Percentiles rank a stretch among this genome's conserved stretches.
These are phyloP conservation scores for Simmondsia chinensis DNA, from an alignment of 148 eudicot genomes.

Conservation along the genomic window DNA sequence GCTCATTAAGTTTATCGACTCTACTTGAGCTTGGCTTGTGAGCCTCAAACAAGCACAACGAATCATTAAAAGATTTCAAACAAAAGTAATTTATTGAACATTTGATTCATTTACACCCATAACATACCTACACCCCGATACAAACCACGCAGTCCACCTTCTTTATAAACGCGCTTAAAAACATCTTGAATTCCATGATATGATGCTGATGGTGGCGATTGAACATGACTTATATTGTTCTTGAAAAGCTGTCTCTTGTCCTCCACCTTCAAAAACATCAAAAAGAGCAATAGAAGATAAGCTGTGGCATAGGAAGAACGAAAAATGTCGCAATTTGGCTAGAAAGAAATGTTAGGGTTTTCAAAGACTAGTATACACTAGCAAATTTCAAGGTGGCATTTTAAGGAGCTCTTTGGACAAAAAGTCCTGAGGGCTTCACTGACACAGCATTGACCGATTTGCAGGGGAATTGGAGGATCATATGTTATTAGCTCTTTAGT, in stretches of 20 bases:
- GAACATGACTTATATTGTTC: constrained; percentile 19
- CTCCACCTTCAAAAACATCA: constrained; percentile 33
- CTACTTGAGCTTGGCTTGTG: too few relatives aligned
- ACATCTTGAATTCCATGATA: constrained; percentile 77
- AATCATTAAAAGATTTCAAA: too few relatives aligned
- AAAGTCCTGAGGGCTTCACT: too few relatives aligned
- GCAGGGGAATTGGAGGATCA: too few relatives aligned
- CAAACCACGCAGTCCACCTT: constrained; percentile 76
- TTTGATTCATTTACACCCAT: background rate
- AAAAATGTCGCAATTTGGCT: background rate
- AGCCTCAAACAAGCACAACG: too few relatives aligned
- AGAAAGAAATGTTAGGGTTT: too few relatives aligned
- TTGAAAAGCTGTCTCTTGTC: constrained; percentile 36
- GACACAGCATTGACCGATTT: too few relatives aligned
- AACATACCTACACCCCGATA: constrained; percentile 91
- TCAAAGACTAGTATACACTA: too few relatives aligned
- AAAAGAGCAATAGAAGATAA: constrained; percentile 1
- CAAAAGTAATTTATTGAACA: background rate
- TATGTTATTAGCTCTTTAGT: too few relatives aligned
- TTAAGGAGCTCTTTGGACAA: too few relatives aligned
- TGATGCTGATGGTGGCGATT: constrained; percentile 32
- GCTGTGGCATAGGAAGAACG: constrained; percentile 1
- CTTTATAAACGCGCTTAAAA: constrained; percentile 60
- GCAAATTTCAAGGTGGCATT: too few relatives aligned
- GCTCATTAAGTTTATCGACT: too few relatives aligned